Percentiles rank a stretch among this genome's conserved stretches.
phyloP scores from a whole-genome alignment of 73 alveolate species.

The Uronychia setigera region DNA sequence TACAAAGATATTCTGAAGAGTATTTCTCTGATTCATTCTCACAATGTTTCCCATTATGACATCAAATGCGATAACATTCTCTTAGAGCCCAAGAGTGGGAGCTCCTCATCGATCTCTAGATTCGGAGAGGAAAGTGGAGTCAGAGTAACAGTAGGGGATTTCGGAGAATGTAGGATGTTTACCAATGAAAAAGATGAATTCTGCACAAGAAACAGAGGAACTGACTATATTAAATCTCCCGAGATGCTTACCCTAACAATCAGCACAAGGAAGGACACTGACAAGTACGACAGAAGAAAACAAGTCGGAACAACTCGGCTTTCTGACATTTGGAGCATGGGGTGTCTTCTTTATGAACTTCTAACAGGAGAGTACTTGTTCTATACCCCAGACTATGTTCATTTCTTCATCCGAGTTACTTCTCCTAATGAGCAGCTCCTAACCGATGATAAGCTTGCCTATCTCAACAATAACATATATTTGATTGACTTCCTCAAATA shows the following conservation, averaged over 20 bases:
- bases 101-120: neutral
- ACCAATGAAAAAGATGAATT: constrained; percentile 95
- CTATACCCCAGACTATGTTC: constrained; percentile 81
- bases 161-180: constrained; percentile 97
- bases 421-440: constrained; percentile 86
- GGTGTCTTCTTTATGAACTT: constrained; percentile 97
- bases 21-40: constrained; percentile 87
- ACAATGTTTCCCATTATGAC: constrained; percentile 97
- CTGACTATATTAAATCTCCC: constrained; percentile 97
- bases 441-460: constrained; percentile 82
- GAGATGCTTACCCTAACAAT: constrained; percentile 96
- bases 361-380: constrained; percentile 96
- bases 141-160: constrained; percentile 93
- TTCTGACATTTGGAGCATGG: constrained; percentile 97
- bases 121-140: constrained; percentile 66
- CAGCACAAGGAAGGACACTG: constrained; percentile 96
- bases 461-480: constrained; percentile 88
- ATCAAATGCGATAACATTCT: constrained; percentile 97
- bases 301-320: constrained; percentile 98
- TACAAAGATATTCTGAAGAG: constrained; percentile 93
- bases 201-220: constrained; percentile 95
- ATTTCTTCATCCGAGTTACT: constrained; percentile 81
- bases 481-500: constrained; percentile 94
- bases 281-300: constrained; percentile 98
- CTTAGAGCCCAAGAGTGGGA: constrained; percentile 67